Percentiles rank a stretch among this genome's conserved stretches.
phyloP scores from a whole-genome alignment of 768 basidiomycete genomes.

The Naematelia encephala region DNA sequence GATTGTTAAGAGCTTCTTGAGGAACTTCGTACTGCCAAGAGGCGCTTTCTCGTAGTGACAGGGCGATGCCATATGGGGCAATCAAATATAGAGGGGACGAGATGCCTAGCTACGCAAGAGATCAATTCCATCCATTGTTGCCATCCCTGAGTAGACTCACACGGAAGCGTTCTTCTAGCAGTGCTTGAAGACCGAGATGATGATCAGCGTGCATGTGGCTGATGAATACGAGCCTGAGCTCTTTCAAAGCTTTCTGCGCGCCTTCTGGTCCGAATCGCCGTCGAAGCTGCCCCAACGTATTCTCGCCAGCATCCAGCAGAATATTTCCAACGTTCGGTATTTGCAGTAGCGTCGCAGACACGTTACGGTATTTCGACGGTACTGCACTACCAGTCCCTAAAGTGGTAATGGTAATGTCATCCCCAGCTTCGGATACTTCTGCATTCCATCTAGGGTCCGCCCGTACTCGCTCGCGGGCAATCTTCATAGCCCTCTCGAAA shows the following conservation, averaged over 20 bases:
- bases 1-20: slow-evolving; percentile 26
- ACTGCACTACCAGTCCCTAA: slow-evolving; percentile 86
- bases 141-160: slow-evolving; percentile 54
- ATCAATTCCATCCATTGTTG: neutral
- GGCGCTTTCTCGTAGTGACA: slow-evolving; percentile 62
- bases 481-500: slow-evolving; percentile 53
- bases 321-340: slow-evolving; percentile 71
- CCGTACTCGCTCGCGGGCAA: slow-evolving; percentile 35
- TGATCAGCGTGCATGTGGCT: slow-evolving; percentile 93
- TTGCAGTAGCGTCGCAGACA: slow-evolving; percentile 68
- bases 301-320: slow-evolving; percentile 87
- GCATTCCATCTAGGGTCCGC: slow-evolving; percentile 6
- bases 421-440: slow-evolving; percentile 52
- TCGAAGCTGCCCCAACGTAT: slow-evolving; percentile 82
- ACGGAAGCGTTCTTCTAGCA: slow-evolving; percentile 67
- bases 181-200: slow-evolving; percentile 73
- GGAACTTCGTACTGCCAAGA: slow-evolving; percentile 68
- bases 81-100: slow-evolving; percentile 62
- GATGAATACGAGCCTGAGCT: slow-evolving; percentile 74
- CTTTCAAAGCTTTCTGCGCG: slow-evolving; percentile 56
- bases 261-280: slow-evolving; percentile 63
- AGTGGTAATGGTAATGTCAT: slow-evolving; percentile 67
- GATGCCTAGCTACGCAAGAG: slow-evolving; percentile 23
- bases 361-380: slow-evolving; percentile 80
- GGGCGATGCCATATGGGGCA: slow-evolving; percentile 35